These are phyloP conservation scores for Pyrus pyrifolia DNA, from an alignment of 306 rosid genomes.

Conservation along the genomic window DNA sequence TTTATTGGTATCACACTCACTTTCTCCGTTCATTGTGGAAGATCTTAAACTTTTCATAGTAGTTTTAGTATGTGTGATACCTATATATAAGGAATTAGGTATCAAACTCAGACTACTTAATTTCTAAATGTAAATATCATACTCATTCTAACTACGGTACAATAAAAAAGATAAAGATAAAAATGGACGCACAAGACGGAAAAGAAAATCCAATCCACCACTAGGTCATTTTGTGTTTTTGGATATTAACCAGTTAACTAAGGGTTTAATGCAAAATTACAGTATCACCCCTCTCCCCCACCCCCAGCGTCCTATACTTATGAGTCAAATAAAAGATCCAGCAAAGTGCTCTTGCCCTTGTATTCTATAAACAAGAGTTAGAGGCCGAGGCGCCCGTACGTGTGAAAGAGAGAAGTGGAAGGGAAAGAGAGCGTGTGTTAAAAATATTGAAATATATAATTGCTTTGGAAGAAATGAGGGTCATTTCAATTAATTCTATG, in stretches of 20 bases:
- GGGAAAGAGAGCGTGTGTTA: neutral
- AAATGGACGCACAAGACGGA: neutral
- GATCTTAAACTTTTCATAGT: too few species aligned
- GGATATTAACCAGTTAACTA: neutral
- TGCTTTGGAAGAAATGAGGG: constrained; percentile 16
- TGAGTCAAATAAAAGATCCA: neutral
- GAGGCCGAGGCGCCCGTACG: constrained; percentile 26
- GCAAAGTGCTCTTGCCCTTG: neutral
- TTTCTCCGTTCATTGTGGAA: too few species aligned
- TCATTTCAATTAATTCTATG: constrained; percentile 18
- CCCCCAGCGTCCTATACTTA: neutral
- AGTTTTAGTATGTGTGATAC: too few species aligned
- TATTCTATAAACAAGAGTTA: neutral
- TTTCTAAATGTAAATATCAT: too few species aligned
- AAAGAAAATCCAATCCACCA: too few species aligned
- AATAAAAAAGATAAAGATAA: neutral
- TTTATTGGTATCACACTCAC: too few species aligned
- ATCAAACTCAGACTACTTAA: too few species aligned
- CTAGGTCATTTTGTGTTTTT: neutral
- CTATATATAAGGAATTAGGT: too few species aligned
- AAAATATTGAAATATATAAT: neutral
- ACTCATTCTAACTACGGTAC: too few species aligned
- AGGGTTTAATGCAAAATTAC: neutral
- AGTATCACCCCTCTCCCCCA: constrained; percentile 1
- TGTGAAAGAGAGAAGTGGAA: constrained; percentile 14